Evolutionary conservation across 2,329 filamentous ascomycete genomes (phyloP).

Genomic region (Bipolaris gigantea): DNA sequence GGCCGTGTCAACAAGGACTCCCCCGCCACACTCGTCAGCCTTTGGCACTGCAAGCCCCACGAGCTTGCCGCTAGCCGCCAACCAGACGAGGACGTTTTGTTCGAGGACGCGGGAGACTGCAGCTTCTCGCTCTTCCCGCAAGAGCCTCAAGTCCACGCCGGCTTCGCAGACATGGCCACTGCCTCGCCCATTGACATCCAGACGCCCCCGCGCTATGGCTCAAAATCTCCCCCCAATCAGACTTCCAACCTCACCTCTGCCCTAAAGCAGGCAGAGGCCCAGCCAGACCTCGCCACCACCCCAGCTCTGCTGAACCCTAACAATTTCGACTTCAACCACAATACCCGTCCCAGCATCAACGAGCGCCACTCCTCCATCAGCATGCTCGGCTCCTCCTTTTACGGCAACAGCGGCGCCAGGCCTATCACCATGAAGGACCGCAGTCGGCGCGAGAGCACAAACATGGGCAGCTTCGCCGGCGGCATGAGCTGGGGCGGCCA

Average conservation of each 20-base stretch:
- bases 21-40: constrained; percentile 39
- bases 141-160: constrained; percentile 27
- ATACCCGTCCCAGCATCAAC: constrained; percentile 37
- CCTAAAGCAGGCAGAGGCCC: constrained; percentile 54
- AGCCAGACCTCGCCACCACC: constrained; percentile 33
- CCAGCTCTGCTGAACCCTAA: constrained; percentile 49
- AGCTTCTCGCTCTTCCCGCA: constrained; percentile 46
- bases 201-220: constrained; percentile 56
- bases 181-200: constrained; percentile 64
- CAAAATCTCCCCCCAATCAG: constrained; percentile 62
- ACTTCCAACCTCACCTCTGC: constrained; percentile 66
- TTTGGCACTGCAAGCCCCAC: constrained; percentile 51
- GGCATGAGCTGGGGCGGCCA: constrained; percentile 98
- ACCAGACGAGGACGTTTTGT: constrained; percentile 43
- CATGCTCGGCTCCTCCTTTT: constrained; percentile 53
- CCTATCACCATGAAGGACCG: constrained; percentile 64
- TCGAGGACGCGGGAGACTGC: constrained; percentile 48
- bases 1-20: constrained; percentile 48
- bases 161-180: constrained; percentile 53
- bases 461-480: constrained; percentile 64
- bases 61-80: constrained; percentile 37
- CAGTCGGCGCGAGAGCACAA: constrained; percentile 60
- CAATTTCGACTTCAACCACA: constrained; percentile 34
- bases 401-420: constrained; percentile 57
- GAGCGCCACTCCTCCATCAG: constrained; percentile 60